phyloP scores from a whole-genome alignment of 2,329 filamentous ascomycete genomes.

The Bipolaris oryzae region DNA sequence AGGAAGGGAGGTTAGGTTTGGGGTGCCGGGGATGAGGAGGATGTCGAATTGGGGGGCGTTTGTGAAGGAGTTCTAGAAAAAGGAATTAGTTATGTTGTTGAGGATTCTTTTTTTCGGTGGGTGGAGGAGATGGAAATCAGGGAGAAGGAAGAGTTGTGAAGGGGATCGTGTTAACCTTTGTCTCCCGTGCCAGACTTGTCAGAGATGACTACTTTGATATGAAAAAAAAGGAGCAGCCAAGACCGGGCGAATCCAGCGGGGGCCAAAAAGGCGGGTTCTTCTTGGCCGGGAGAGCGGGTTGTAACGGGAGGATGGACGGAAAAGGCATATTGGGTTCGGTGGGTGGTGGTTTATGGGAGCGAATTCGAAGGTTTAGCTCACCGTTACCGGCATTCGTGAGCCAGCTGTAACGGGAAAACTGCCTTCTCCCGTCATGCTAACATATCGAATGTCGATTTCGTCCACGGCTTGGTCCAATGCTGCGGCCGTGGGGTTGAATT shows the following conservation, averaged over 20 bases:
- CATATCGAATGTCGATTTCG: slow-evolving; percentile 47
- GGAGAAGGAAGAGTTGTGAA: slow-evolving; percentile 10
- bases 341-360: slow-evolving; percentile 30
- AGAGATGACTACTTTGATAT: slow-evolving; percentile 31
- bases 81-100: no score
- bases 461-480: slow-evolving; percentile 43
- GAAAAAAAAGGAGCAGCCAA: slow-evolving; percentile 23
- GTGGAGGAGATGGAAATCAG: no score
- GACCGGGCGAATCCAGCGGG: slow-evolving; percentile 42
- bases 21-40: slow-evolving; percentile 44
- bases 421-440: slow-evolving; percentile 46
- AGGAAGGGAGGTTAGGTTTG: slow-evolving; percentile 30
- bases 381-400: slow-evolving; percentile 47
- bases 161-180: slow-evolving; percentile 44
- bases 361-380: slow-evolving; percentile 41
- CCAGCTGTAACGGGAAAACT: slow-evolving; percentile 45
- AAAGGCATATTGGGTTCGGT: background rate
- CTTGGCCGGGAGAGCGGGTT: slow-evolving; percentile 34
- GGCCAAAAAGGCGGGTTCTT: slow-evolving; percentile 39
- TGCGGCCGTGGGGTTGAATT: slow-evolving; percentile 28
- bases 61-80: slow-evolving; percentile 45
- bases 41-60: slow-evolving; percentile 46
- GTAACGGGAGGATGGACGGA: slow-evolving; percentile 9
- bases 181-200: slow-evolving; percentile 43
- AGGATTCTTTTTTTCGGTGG: no score